phyloP scores from a whole-genome alignment of 2,329 filamentous ascomycete genomes.

The Chaetomiaceae sp. region DNA sequence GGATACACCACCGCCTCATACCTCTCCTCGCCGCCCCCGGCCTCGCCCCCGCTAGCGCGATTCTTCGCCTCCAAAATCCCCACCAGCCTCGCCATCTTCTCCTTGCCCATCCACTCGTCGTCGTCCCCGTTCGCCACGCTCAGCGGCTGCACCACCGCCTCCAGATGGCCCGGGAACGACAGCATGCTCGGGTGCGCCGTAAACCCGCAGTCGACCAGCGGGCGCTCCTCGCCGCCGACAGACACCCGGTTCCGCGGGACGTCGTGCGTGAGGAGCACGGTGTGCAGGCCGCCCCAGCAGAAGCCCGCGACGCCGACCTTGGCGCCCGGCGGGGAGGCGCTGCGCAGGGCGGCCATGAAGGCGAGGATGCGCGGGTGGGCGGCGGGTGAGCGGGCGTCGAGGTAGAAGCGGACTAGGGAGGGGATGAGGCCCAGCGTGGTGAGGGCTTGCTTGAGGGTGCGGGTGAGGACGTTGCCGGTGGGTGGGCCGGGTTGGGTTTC shows the following conservation, averaged over 20 bases:
- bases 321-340: slow-evolving; percentile 22
- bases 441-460: not conserved
- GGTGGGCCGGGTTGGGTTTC: slow-evolving; percentile 7
- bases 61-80: slow-evolving; percentile 30
- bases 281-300: slow-evolving; percentile 50
- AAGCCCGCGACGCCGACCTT: slow-evolving; percentile 48
- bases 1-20: slow-evolving; percentile 34
- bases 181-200: slow-evolving; percentile 42
- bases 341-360: slow-evolving; percentile 35
- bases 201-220: slow-evolving; percentile 41
- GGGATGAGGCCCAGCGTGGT: slow-evolving; percentile 5
- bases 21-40: slow-evolving; percentile 8
- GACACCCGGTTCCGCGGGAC: slow-evolving; percentile 15
- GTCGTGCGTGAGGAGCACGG: slow-evolving; percentile 38
- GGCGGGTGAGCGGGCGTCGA: slow-evolving; percentile 10
- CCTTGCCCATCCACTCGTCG: slow-evolving; percentile 34
- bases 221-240: slow-evolving; percentile 19
- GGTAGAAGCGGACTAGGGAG: slow-evolving; percentile 5
- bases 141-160: slow-evolving; percentile 35
- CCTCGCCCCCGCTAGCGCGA: not conserved
- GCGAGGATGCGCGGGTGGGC: slow-evolving; percentile 32
- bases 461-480: not conserved
- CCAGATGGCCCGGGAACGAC: slow-evolving; percentile 39
- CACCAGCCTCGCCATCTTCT: slow-evolving; percentile 26
- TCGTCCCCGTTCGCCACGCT: slow-evolving; percentile 37